These are phyloP conservation scores for Heteromeles arbutifolia DNA, from an alignment of 306 rosid genomes.

Conservation along the genomic window DNA sequence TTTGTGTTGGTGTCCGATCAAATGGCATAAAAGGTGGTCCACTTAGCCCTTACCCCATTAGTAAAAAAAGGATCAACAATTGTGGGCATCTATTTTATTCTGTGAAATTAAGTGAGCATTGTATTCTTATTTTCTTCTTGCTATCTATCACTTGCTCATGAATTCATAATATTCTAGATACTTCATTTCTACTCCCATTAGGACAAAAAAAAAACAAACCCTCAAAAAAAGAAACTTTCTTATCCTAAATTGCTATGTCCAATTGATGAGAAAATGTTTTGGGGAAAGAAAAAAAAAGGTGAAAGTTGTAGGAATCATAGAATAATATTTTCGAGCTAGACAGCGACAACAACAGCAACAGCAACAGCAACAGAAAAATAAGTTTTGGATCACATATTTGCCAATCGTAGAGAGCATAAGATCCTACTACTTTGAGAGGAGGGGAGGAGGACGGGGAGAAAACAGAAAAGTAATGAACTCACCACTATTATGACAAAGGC, in stretches of 20 bases:
- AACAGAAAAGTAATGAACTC: constrained; percentile 37
- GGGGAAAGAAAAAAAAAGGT: not conserved
- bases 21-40: constrained; percentile 55
- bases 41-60: not conserved
- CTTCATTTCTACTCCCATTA: no score
- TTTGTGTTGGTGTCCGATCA: constrained; percentile 71
- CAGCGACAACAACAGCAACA: not conserved
- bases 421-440: constrained; percentile 10
- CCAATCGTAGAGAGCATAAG: constrained; percentile 3
- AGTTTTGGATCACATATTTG: not conserved
- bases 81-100: constrained; percentile 12
- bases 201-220: no score
- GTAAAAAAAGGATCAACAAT: no score
- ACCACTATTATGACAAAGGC: constrained; percentile 72
- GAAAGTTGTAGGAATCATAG: not conserved
- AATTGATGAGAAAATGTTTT: not conserved
- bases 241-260: not conserved
- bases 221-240: no score
- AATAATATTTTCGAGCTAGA: not conserved
- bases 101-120: constrained; percentile 19
- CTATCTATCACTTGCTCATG: not conserved
- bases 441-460: not conserved
- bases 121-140: constrained; percentile 10
- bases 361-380: not conserved
- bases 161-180: no score